Evolutionary conservation across 306 rosid species (phyloP).

Genomic region (Vachellia collinsii): DNA sequence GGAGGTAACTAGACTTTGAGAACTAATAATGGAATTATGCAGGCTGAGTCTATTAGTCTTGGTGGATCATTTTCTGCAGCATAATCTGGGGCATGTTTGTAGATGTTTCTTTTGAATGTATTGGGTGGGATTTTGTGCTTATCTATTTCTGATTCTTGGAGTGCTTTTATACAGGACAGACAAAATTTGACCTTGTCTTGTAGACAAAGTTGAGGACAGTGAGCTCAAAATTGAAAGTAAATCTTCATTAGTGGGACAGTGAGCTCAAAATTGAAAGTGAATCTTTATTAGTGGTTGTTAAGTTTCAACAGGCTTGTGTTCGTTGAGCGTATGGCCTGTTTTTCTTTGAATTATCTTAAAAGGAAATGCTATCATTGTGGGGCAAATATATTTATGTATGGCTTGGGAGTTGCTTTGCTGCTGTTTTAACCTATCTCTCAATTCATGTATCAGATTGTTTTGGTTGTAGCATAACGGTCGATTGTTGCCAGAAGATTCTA

Average conservation of each 20-base stretch:
- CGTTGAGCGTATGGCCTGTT: not conserved
- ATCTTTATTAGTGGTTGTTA: not conserved
- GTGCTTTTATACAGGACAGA: not conserved
- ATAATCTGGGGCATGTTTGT: not conserved
- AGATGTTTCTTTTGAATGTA: not conserved
- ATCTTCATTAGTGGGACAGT: not conserved
- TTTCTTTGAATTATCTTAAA: not conserved
- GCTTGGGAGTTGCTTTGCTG: not conserved
- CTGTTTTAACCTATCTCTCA: not conserved
- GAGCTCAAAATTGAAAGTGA: not conserved
- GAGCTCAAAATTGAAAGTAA: not conserved
- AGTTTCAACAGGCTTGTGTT: not conserved
- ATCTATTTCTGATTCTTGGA: not conserved
- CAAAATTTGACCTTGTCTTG: not conserved
- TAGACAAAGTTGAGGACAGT: not conserved
- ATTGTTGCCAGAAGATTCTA: slow-evolving; percentile 1
- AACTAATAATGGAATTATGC: not conserved
- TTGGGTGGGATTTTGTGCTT: not conserved
- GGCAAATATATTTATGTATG: not conserved
- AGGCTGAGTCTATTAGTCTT: not conserved
- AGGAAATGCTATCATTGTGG: not conserved
- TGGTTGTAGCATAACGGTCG: not conserved
- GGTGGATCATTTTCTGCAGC: not conserved
- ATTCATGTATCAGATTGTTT: not conserved
- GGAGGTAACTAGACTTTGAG: too few species aligned